phyloP scores from a whole-genome alignment of 371 early-diverging fungal species.

The Mortierella sp. region DNA sequence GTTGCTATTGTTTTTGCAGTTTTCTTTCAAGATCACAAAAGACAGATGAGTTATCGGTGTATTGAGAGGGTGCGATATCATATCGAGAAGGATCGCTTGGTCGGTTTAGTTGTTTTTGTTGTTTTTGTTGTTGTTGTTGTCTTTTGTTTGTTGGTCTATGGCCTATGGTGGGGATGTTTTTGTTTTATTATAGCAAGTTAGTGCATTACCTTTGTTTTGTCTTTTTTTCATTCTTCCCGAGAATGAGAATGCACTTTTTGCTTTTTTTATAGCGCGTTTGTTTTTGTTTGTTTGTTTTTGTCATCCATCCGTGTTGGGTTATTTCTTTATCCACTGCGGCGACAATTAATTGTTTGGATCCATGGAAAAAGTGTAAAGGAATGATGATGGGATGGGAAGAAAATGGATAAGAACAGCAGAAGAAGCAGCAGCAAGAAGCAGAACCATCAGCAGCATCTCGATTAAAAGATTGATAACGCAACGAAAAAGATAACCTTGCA shows the following conservation, averaged over 20 bases:
- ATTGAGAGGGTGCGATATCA: neutral
- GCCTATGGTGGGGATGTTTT: neutral
- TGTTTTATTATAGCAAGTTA: neutral
- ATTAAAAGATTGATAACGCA: slow-evolving; percentile 7
- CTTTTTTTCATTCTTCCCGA: neutral
- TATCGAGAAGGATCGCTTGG: slow-evolving; percentile 13
- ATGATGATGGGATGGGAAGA: neutral
- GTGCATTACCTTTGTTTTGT: neutral
- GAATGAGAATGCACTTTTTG: neutral
- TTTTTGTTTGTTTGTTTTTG: too few species aligned
- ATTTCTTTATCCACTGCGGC: too few species aligned
- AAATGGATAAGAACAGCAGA: neutral
- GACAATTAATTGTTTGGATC: too few species aligned
- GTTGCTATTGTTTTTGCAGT: neutral
- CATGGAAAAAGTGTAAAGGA: neutral
- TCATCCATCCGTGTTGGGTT: too few species aligned
- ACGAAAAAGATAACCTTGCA: neutral
- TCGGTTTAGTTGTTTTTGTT: neutral
- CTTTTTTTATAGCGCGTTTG: neutral
- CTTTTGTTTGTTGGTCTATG: neutral
- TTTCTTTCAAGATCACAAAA: neutral
- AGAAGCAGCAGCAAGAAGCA: too few species aligned
- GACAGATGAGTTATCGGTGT: neutral
- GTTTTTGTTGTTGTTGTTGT: neutral
- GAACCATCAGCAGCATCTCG: neutral